phyloP scores from a whole-genome alignment of 73 alveolate genomes.

The Paramecium octaurelia region DNA sequence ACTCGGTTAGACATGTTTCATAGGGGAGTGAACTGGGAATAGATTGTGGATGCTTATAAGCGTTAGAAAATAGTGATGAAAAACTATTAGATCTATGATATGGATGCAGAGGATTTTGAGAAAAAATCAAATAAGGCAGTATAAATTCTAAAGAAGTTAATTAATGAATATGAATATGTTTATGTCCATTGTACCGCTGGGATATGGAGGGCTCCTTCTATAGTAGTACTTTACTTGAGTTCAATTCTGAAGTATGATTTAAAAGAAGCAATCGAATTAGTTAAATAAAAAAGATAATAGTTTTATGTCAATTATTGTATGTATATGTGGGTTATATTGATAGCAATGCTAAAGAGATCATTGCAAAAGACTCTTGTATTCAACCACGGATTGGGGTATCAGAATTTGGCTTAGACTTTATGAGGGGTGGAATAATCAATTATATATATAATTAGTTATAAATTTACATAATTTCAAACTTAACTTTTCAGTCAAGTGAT shows the following conservation, averaged over 20 bases:
- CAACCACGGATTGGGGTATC: neutral
- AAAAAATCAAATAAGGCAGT: neutral
- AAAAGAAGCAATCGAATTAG: conserved; percentile 15
- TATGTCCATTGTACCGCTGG: conserved; percentile 87
- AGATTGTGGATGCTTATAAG: neutral
- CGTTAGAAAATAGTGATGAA: neutral
- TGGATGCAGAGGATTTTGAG: conserved; percentile 38
- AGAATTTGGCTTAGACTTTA: neutral
- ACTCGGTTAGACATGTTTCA: conserved; percentile 38
- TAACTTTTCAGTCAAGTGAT: neutral
- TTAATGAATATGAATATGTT: conserved; percentile 59
- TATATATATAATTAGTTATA: neutral
- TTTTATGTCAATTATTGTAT: conserved; percentile 17
- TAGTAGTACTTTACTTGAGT: conserved; percentile 69
- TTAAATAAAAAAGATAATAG: conserved; percentile 2
- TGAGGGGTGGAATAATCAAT: neutral
- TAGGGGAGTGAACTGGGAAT: conserved; percentile 30
- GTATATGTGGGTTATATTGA: too few species aligned
- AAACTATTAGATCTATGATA: conserved; percentile 5
- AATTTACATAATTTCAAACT: neutral
- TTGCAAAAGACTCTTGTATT: neutral
- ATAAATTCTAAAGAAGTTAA: neutral
- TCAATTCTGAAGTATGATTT: neutral
- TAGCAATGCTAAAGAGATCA: neutral
- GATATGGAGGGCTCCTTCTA: conserved; percentile 78